Evolutionary conservation across 2,329 filamentous ascomycete genomes (phyloP).

Genomic region (Sporothrix globosa): DNA sequence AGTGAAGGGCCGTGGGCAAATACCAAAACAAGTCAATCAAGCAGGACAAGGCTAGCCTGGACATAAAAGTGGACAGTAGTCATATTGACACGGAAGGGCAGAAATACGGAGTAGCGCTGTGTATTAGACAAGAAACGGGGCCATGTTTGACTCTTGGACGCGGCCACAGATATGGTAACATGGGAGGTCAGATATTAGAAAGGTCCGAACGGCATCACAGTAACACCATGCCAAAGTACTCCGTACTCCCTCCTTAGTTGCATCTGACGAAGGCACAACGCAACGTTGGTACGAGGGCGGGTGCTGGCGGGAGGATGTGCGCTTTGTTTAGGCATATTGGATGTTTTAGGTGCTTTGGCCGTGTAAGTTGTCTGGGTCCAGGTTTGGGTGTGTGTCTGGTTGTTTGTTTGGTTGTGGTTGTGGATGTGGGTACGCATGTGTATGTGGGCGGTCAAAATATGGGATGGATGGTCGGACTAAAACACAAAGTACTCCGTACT

Average conservation of each 20-base stretch:
- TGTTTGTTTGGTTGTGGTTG: conserved; percentile 14
- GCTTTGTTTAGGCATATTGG: not conserved
- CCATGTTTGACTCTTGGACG: conserved; percentile 41
- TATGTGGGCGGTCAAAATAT: not conserved
- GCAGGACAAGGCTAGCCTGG: conserved; percentile 33
- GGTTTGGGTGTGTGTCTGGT: not conserved
- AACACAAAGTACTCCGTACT: conserved; percentile 17
- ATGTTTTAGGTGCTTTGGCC: not conserved
- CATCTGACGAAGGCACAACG: conserved; percentile 14
- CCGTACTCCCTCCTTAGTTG: not conserved
- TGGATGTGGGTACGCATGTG: not conserved
- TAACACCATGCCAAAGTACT: not conserved
- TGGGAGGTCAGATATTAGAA: conserved; percentile 35
- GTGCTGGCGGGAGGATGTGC: conserved; percentile 9
- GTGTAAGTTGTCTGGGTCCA: not conserved
- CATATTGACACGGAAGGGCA: conserved; percentile 42
- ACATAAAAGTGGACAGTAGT: conserved; percentile 24
- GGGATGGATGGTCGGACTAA: conserved; percentile 22
- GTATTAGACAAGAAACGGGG: conserved; percentile 38
- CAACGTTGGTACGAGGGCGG: not conserved
- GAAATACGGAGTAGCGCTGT: conserved; percentile 29
- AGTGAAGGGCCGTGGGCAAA: conserved; percentile 14
- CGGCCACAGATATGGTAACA: conserved; percentile 29
- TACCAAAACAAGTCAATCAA: conserved; percentile 22
- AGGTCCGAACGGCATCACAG: conserved; percentile 29